Conservation (phyloP, 2,329 filamentous ascomycete species). For the Lecanicillium sp. region DNA sequence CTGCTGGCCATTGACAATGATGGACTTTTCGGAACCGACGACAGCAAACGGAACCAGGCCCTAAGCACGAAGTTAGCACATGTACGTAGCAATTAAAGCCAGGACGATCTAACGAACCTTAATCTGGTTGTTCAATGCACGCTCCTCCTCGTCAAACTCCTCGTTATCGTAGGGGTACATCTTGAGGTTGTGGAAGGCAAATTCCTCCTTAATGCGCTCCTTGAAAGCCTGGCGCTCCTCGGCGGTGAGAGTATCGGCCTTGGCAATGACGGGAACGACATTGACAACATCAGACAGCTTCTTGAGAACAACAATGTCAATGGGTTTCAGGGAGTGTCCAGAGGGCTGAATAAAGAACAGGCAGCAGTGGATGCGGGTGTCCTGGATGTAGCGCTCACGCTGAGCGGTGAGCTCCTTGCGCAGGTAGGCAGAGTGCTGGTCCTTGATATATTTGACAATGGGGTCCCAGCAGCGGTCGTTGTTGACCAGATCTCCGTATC, state of each 20-base stretch:
- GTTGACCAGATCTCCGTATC: conserved; percentile 98
- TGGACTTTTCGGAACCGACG: conserved; percentile 95
- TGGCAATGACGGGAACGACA: conserved; percentile 96
- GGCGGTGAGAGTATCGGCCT: conserved; percentile 90
- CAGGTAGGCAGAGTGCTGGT: conserved; percentile 98
- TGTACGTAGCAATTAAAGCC: background rate
- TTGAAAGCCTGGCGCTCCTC: conserved; percentile 97
- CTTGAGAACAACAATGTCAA: conserved; percentile 99
- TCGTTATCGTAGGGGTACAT: conserved; percentile 99
- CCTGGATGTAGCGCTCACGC: conserved; percentile 97
- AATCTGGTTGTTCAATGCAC: conserved; percentile 86
- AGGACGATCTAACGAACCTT: conserved; percentile 56
- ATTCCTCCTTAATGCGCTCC: conserved; percentile 99
- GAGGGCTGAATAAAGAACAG: conserved; percentile 99
- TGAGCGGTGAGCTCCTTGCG: conserved; percentile 99
- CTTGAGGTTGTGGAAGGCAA: conserved; percentile 98
- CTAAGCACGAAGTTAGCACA: conserved; percentile 41
- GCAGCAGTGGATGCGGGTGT: conserved; percentile 98
- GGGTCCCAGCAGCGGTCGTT: conserved; percentile 99
- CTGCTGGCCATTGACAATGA: conserved; percentile 95
- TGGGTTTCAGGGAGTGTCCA: conserved; percentile 95
- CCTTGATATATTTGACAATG: conserved; percentile 99
- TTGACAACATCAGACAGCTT: conserved; percentile 99
- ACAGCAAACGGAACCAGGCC: conserved; percentile 94
- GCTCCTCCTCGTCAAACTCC: conserved; percentile 95